Conservation (phyloP, 129 eudicot genomes). For the Artemisia annua region DNA sequence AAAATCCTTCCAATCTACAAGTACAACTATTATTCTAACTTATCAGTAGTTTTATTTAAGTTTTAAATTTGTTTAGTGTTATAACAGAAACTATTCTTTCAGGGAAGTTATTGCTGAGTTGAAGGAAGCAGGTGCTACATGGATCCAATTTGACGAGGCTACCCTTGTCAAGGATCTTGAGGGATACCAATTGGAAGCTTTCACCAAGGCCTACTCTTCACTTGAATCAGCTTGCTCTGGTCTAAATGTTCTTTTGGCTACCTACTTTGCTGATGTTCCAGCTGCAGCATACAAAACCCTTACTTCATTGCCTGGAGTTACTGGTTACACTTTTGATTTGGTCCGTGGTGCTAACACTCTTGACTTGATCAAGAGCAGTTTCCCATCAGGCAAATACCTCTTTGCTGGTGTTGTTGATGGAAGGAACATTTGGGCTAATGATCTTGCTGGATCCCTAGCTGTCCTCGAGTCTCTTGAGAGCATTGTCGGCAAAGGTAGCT, state of each 20-base stretch:
- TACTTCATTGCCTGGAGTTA: conserved; percentile 54
- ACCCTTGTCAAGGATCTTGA: conserved; percentile 69
- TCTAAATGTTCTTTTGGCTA: conserved; percentile 57
- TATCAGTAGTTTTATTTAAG: neutral
- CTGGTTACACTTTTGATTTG: conserved; percentile 74
- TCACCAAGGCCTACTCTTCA: conserved; percentile 60
- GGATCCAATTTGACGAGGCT: conserved; percentile 80
- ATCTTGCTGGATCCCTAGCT: conserved; percentile 60
- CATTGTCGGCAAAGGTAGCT: conserved; percentile 73
- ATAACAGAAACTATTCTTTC: conserved; percentile 21
- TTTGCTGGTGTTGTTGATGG: conserved; percentile 94
- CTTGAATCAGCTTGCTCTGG: conserved; percentile 64
- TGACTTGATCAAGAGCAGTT: conserved; percentile 55
- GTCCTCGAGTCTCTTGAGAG: conserved; percentile 68
- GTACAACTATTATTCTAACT: conserved; percentile 33
- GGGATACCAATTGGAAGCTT: conserved; percentile 62
- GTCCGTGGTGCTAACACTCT: conserved; percentile 62
- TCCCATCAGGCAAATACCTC: conserved; percentile 64
- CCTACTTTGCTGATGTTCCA: conserved; percentile 75
- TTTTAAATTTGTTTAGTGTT: neutral
- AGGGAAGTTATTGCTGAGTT: conserved; percentile 75
- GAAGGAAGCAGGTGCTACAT: conserved; percentile 72
- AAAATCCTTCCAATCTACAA: conserved; percentile 91
- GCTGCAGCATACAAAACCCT: conserved; percentile 61
- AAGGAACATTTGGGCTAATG: conserved; percentile 95